These are phyloP conservation scores for Pigoraptor vietnamica DNA, from an alignment of 78 protist species.

Conservation along the genomic window DNA sequence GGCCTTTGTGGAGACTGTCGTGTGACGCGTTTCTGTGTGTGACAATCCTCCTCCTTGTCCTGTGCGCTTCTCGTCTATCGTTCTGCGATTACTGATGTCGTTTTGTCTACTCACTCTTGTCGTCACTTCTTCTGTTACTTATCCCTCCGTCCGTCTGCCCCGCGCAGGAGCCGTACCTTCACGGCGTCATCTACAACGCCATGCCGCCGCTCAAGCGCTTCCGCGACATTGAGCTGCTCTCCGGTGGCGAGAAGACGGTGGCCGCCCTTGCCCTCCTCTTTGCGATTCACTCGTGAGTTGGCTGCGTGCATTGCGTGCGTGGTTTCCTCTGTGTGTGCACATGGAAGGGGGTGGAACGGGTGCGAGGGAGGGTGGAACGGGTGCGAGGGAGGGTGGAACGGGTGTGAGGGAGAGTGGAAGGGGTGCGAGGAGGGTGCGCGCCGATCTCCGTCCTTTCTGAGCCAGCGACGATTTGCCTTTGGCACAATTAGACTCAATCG, in stretches of 20 bases:
- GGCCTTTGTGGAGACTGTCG: too few relatives aligned
- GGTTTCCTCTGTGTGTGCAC: neutral
- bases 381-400: neutral
- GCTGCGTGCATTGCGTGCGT: neutral
- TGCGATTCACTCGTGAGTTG: conserved; percentile 74
- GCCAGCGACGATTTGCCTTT: too few relatives aligned
- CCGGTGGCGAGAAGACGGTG: conserved; percentile 99
- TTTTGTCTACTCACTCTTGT: too few relatives aligned
- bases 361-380: neutral
- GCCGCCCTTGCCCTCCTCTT: conserved; percentile 98
- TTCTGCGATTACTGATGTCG: too few relatives aligned
- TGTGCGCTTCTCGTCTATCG: too few relatives aligned
- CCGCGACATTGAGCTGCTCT: conserved; percentile 86
- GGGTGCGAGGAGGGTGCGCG: too few relatives aligned
- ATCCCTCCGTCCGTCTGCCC: too few relatives aligned
- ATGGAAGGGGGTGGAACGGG: neutral
- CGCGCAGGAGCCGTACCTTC: conserved; percentile 77
- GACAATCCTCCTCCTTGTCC: too few relatives aligned
- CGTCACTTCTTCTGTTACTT: too few relatives aligned
- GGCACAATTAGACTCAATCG: too few relatives aligned
- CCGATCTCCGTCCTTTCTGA: too few relatives aligned
- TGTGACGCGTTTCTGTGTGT: too few relatives aligned
- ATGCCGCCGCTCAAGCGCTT: conserved; percentile 96
- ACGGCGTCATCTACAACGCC: conserved; percentile 85
- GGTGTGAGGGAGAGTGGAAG: neutral